phyloP scores from a whole-genome alignment of 768 basidiomycete species.

The Lentinus brumalis region DNA sequence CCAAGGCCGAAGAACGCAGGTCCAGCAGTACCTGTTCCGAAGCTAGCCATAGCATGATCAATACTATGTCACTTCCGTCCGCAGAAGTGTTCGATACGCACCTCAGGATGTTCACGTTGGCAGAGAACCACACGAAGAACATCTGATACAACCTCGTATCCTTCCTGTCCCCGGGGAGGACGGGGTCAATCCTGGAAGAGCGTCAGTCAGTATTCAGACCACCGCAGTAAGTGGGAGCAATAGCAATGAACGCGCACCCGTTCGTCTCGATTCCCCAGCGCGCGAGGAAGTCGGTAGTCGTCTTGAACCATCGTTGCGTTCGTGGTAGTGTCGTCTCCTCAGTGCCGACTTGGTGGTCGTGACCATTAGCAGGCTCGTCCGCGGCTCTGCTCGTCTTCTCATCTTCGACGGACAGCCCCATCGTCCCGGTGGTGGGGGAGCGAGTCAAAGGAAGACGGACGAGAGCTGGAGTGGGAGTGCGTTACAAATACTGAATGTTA shows the following conservation, averaged over 20 bases:
- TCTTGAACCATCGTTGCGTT: constrained; percentile 7
- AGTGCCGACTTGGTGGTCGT: not conserved
- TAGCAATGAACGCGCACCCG: constrained; percentile 30
- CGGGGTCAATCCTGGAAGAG: constrained; percentile 51
- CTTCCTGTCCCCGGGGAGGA: constrained; percentile 47
- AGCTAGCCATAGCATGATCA: constrained; percentile 29
- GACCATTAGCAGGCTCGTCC: not conserved
- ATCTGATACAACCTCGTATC: constrained; percentile 65
- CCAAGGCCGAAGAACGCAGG: constrained; percentile 52
- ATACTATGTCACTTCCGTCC: not conserved
- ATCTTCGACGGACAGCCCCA: constrained; percentile 2
- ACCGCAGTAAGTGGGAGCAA: not conserved
- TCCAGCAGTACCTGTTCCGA: constrained; percentile 52
- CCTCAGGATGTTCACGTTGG: constrained; percentile 66
- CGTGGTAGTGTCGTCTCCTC: not conserved
- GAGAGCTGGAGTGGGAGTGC: too few species aligned
- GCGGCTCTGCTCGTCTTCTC: constrained; percentile 4
- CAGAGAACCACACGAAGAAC: constrained; percentile 74
- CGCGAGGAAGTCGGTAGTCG: constrained; percentile 31
- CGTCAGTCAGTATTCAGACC: not conserved
- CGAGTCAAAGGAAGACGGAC: not conserved
- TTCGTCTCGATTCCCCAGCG: constrained; percentile 44
- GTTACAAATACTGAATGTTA: too few species aligned
- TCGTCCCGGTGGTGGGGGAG: not conserved
- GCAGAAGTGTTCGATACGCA: constrained; percentile 30